Percentiles rank a stretch among this genome's conserved stretches.
phyloP scores from a whole-genome alignment of 306 rosid species.

The Vigna angularis region DNA sequence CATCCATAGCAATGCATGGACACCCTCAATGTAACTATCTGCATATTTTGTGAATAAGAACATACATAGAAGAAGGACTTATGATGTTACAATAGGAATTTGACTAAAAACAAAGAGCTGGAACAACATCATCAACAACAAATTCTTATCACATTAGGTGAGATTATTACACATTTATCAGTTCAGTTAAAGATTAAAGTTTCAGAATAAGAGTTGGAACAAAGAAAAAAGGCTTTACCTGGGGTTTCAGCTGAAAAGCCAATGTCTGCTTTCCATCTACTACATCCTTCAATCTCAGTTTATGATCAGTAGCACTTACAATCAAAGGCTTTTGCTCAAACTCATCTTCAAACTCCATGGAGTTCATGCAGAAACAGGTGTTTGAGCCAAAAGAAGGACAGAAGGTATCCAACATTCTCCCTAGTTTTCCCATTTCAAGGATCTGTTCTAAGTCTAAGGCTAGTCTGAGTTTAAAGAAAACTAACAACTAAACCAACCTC shows the following conservation, averaged over 20 bases:
- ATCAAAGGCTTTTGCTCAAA: conserved; percentile 67
- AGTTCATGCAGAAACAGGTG: conserved; percentile 76
- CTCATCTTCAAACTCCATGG: conserved; percentile 61
- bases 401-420: conserved; percentile 67
- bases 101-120: not conserved
- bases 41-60: conserved; percentile 32
- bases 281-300: conserved; percentile 74
- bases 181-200: not conserved
- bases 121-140: not conserved
- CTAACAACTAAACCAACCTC: conserved; percentile 28
- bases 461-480: conserved; percentile 5
- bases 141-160: not conserved
- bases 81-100: conserved; percentile 3
- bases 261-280: conserved; percentile 80
- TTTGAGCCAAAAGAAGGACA: conserved; percentile 62
- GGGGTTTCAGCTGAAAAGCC: conserved; percentile 91
- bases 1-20: conserved; percentile 97
- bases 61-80: conserved; percentile 9
- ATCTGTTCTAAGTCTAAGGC: not conserved
- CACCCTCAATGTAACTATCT: conserved; percentile 86
- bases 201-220: not conserved
- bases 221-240: conserved; percentile 52
- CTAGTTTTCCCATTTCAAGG: conserved; percentile 76
- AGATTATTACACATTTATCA: not conserved
- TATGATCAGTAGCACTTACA: conserved; percentile 49